Evolutionary conservation across 2,329 filamentous ascomycete species (phyloP), one percentile per base, ranked within the genome.

Genomic region (Chalaropsis ovoidea): DNA sequence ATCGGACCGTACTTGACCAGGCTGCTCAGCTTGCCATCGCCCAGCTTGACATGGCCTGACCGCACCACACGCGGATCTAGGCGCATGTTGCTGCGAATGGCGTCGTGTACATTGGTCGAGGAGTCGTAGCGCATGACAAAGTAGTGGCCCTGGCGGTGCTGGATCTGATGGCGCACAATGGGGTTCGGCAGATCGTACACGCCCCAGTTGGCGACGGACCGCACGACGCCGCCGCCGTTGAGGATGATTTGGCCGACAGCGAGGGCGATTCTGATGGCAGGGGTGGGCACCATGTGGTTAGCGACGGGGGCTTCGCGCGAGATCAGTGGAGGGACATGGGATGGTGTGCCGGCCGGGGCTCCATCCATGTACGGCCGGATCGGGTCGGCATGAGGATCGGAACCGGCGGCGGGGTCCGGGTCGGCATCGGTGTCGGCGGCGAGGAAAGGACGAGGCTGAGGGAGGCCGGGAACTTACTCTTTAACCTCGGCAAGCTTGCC

Each of bases 121-220:
- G 87, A 79, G 75, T 99, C 94, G 80, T 96, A 99, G 71, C 94
- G 89, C 88, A 99, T 89, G 73, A 95, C 88, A 76, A 99, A 99
- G 82, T 99, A 95, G 79, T 97, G 92, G 65, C 94, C 94, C 70
- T 86, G 83, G 69, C 84, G 84, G 81, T 97, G 88, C 70, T 85
- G 86, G 71, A 88, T 85, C 77, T 96, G 91, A 76, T 95, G 87
- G 73, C 87, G 87, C 68, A 86, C 86, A 67, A 86, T 81, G 68
- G 90, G 85, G 70, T 86, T 88, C 61, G 94, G 93, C 19, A 99
- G 87, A 61, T 87, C 81, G 78, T 94, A 96, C 71, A 89, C 83
- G 74, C 94, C 94, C 94, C 94, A 99, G 81, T 99, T 99, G 71
- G 87, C 87, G 73, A 95, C 82, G 74, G 91, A 91, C 71, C 94